Conservation (phyloP, 352 stramenopile genomes). For the Blastocystis sp. region DNA sequence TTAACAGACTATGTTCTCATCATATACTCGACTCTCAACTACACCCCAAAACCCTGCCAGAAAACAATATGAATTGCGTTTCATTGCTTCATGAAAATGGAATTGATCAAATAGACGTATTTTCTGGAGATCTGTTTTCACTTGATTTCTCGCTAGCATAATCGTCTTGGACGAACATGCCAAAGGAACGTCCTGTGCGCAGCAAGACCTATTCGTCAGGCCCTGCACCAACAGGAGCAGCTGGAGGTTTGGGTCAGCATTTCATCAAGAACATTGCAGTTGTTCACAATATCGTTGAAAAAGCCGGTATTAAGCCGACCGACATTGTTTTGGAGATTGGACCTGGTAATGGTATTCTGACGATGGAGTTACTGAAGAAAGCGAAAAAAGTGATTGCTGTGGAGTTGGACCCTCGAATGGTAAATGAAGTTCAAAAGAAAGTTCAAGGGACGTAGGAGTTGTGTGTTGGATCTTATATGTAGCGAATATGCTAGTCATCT, state of each 20-base stretch:
- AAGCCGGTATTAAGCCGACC: slow-evolving; percentile 85
- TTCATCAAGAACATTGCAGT: slow-evolving; percentile 84
- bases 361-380: slow-evolving; percentile 89
- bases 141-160: no score
- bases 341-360: slow-evolving; percentile 95
- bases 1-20: no score
- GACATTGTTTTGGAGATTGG: slow-evolving; percentile 92
- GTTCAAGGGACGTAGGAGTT: slow-evolving; percentile 84
- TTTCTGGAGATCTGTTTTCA: no score
- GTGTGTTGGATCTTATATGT: slow-evolving; percentile 48
- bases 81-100: no score
- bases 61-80: no score
- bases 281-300: slow-evolving; percentile 84
- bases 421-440: slow-evolving; percentile 94
- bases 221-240: slow-evolving; percentile 61
- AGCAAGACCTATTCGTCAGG: slow-evolving; percentile 51
- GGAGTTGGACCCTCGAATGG: slow-evolving; percentile 96
- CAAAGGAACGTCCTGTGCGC: slow-evolving; percentile 61
- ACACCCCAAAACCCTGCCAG: no score
- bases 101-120: no score
- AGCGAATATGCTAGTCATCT: slow-evolving; percentile 83
- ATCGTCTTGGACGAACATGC: slow-evolving; percentile 21
- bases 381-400: slow-evolving; percentile 93
- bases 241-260: slow-evolving; percentile 85
- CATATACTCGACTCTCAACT: no score